Conservation (phyloP, 2,329 filamentous ascomycete species). For the Paramyrothecium sp. region DNA sequence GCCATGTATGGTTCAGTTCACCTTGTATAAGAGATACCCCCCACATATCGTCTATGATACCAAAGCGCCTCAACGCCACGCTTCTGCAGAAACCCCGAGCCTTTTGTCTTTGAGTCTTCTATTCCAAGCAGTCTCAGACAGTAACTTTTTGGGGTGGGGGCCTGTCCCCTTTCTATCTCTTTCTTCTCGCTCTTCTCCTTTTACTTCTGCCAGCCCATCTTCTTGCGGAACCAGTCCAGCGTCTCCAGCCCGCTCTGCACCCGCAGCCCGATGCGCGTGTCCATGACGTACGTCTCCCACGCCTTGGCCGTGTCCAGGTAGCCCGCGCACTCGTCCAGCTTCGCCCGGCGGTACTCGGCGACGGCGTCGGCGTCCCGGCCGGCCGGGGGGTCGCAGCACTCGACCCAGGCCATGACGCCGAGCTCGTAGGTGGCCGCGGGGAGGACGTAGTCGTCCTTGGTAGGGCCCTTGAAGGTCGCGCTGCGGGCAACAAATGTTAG, state of each 20-base stretch:
- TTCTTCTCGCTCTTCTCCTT: no score
- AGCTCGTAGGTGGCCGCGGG: conserved; percentile 85
- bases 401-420: conserved; percentile 76
- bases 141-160: no score
- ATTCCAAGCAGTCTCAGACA: no score
- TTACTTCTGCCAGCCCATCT: conserved; percentile 31
- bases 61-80: not conserved
- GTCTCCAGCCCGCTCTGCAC: conserved; percentile 69
- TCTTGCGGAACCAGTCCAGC: conserved; percentile 51
- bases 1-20: no score
- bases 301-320: conserved; percentile 65
- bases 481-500: conserved; percentile 26
- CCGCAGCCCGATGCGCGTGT: conserved; percentile 72
- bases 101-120: no score
- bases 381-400: conserved; percentile 46
- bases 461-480: conserved; percentile 53
- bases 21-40: no score
- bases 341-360: conserved; percentile 38
- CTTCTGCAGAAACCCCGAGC: not conserved
- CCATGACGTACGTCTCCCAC: conserved; percentile 72
- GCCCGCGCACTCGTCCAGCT: conserved; percentile 59
- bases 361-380: conserved; percentile 25
- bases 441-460: conserved; percentile 67
- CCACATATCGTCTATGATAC: not conserved
- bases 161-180: no score